Conservation (phyloP, 805 yeast genomes). For the Wickerhamiella lipophila region DNA sequence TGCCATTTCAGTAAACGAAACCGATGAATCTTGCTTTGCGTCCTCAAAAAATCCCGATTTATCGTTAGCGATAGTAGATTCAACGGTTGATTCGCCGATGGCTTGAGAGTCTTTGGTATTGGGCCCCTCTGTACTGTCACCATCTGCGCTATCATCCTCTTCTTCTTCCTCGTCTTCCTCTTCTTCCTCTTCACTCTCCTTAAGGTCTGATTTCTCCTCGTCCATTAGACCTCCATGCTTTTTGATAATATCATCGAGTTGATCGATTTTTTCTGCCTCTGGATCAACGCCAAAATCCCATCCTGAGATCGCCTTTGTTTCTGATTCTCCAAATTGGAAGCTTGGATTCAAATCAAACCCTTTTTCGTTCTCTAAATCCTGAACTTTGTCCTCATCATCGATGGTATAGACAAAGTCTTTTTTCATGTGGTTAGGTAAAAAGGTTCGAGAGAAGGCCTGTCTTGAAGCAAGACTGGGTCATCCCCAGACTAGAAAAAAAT, state of each 20-base stretch:
- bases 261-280: constrained; percentile 56
- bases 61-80: constrained; percentile 26
- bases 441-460: neutral
- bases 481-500: neutral
- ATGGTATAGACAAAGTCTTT: constrained; percentile 21
- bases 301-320: constrained; percentile 35
- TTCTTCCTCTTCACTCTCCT: constrained; percentile 25
- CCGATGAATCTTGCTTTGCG: constrained; percentile 32
- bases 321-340: constrained; percentile 44
- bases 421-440: constrained; percentile 1
- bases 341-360: constrained; percentile 51
- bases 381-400: constrained; percentile 20
- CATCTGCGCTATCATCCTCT: neutral
- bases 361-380: constrained; percentile 29
- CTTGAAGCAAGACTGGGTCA: too few relatives aligned
- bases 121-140: constrained; percentile 21
- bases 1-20: constrained; percentile 60
- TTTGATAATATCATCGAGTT: constrained; percentile 67
- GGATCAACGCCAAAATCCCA: constrained; percentile 63
- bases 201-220: constrained; percentile 33
- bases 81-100: too few relatives aligned
- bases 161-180: constrained; percentile 17
- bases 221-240: constrained; percentile 69
- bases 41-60: constrained; percentile 29
- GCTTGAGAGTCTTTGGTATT: constrained; percentile 25